Percentiles rank a stretch among this genome's conserved stretches.
Evolutionary conservation across 2,329 filamentous ascomycete genomes (phyloP).

Genomic region (Ascochyta rabiei): DNA sequence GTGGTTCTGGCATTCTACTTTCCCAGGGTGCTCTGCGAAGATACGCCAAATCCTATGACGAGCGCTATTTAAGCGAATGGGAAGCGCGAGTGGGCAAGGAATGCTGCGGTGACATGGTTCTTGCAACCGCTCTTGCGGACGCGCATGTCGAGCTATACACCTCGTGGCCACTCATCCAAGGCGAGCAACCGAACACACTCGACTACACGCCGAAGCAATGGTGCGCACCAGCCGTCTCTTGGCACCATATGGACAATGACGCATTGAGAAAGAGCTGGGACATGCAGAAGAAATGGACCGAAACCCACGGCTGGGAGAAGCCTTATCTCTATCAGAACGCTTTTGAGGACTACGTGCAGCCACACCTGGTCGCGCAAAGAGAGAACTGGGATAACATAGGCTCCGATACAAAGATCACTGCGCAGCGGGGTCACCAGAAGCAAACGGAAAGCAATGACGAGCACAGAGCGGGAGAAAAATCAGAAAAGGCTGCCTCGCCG

Average conservation of each 20-base stretch:
- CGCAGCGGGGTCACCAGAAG: conserved; percentile 22
- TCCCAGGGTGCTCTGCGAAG: conserved; percentile 49
- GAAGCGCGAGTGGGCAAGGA: conserved; percentile 37
- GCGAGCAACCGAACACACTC: conserved; percentile 49
- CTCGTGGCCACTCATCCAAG: conserved; percentile 52
- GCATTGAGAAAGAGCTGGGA: conserved; percentile 40
- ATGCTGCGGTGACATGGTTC: conserved; percentile 48
- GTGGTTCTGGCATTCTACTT: conserved; percentile 51
- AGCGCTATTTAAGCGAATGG: conserved; percentile 42
- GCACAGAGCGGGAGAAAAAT: conserved; percentile 5
- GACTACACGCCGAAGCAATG: conserved; percentile 50
- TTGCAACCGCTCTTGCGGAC: conserved; percentile 43
- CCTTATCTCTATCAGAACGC: conserved; percentile 45
- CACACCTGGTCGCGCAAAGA: conserved; percentile 35
- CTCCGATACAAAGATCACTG: conserved; percentile 26
- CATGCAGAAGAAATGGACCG: conserved; percentile 42
- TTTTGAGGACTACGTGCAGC: conserved; percentile 39
- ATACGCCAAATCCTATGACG: conserved; percentile 40
- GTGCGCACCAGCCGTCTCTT: conserved; percentile 52
- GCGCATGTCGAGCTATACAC: conserved; percentile 46
- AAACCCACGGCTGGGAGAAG: conserved; percentile 36
- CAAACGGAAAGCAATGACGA: conserved; percentile 19
- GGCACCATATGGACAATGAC: conserved; percentile 38
- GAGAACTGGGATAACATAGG: conserved; percentile 45
- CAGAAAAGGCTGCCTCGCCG: conserved; percentile 15